Evolutionary conservation across 1,284 basidiomycete genomes (phyloP).

Genomic region (Ustilago vetiveriae): DNA sequence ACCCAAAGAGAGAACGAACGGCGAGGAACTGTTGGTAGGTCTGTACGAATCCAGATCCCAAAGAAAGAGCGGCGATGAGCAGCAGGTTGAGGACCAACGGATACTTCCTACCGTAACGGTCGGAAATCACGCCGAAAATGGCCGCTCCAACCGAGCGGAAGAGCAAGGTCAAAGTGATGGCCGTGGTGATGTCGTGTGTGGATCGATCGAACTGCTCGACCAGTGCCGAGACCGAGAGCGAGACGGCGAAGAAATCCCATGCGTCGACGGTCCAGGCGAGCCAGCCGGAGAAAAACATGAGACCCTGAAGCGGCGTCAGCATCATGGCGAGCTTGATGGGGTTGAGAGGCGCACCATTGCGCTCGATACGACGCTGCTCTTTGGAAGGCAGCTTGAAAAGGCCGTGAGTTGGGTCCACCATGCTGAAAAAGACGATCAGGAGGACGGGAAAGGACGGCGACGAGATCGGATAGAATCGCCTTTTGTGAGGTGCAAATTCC

Average conservation of each 20-base stretch:
- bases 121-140: slow-evolving; percentile 73
- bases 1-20: slow-evolving; percentile 68
- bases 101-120: slow-evolving; percentile 89
- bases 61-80: slow-evolving; percentile 73
- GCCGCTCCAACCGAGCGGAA: slow-evolving; percentile 88
- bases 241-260: slow-evolving; percentile 65
- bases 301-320: slow-evolving; percentile 51
- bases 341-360: slow-evolving; percentile 60
- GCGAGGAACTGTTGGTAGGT: slow-evolving; percentile 70
- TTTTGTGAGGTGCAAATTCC: too few species aligned
- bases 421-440: slow-evolving; percentile 8
- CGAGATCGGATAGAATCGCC: not conserved
- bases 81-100: slow-evolving; percentile 77
- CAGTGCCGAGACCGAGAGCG: slow-evolving; percentile 51
- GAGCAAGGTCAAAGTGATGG: slow-evolving; percentile 90
- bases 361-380: slow-evolving; percentile 53
- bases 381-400: slow-evolving; percentile 61
- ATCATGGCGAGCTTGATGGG: slow-evolving; percentile 59
- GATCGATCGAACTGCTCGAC: slow-evolving; percentile 25
- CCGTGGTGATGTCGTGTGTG: slow-evolving; percentile 63
- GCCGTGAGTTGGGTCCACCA: slow-evolving; percentile 61
- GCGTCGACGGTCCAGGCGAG: slow-evolving; percentile 63
- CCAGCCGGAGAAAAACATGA: slow-evolving; percentile 60
- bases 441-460: not conserved
- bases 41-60: slow-evolving; percentile 73